These are phyloP conservation scores for Xylariaceae sp. DNA, from an alignment of 2,329 filamentous ascomycete species.

Conservation along the genomic window DNA sequence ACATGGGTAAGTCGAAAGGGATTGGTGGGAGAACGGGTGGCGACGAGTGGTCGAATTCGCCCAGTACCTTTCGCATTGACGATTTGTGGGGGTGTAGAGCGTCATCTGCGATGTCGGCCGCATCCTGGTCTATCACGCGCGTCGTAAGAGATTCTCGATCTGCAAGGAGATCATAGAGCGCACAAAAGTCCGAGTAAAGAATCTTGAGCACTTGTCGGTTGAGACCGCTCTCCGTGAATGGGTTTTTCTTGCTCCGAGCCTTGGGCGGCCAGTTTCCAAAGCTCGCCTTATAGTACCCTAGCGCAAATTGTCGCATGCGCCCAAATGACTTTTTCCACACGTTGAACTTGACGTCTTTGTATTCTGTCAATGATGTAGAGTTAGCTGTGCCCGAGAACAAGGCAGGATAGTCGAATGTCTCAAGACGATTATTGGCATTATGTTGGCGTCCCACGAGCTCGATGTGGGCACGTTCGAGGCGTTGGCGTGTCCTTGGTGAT, in stretches of 20 bases:
- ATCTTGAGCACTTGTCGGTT: slow-evolving; percentile 79
- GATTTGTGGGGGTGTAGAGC: slow-evolving; percentile 57
- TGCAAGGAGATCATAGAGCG: slow-evolving; percentile 82
- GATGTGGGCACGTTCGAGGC: slow-evolving; percentile 77
- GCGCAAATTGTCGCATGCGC: slow-evolving; percentile 68
- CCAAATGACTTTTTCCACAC: slow-evolving; percentile 74
- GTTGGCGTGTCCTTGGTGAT: slow-evolving; percentile 66
- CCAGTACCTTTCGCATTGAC: slow-evolving; percentile 73
- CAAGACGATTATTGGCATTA: slow-evolving; percentile 67
- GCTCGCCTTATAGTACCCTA: slow-evolving; percentile 59
- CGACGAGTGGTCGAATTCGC: slow-evolving; percentile 83
- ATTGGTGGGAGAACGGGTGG: slow-evolving; percentile 88
- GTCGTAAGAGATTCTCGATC: slow-evolving; percentile 76
- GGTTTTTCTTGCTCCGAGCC: slow-evolving; percentile 86
- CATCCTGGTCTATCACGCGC: slow-evolving; percentile 66
- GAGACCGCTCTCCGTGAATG: slow-evolving; percentile 78
- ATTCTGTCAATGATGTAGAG: slow-evolving; percentile 72
- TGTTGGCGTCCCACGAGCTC: slow-evolving; percentile 72
- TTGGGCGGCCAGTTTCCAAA: slow-evolving; percentile 83
- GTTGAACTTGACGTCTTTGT: slow-evolving; percentile 77
- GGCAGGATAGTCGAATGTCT: slow-evolving; percentile 86
- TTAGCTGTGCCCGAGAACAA: slow-evolving; percentile 85
- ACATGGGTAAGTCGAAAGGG: slow-evolving; percentile 79
- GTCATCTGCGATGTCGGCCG: slow-evolving; percentile 51
- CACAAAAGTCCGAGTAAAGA: slow-evolving; percentile 80